A percentile compares a stretch with the other conserved stretches of the same genome.
These are phyloP conservation scores for Acanthamoeba triangularis DNA, from an alignment of 208 protist species.

Conservation along the genomic window DNA sequence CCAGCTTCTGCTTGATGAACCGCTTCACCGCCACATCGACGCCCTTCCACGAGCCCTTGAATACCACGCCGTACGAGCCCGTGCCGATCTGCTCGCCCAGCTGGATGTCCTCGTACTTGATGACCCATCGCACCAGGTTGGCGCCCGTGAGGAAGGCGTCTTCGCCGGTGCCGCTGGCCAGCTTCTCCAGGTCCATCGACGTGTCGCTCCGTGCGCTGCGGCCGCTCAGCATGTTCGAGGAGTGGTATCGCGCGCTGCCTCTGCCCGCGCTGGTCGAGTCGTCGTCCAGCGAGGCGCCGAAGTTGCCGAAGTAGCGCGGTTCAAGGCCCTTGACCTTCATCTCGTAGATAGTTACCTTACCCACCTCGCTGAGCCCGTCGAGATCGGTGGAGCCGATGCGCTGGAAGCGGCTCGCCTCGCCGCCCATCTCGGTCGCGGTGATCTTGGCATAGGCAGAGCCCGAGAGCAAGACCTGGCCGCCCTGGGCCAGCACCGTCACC, in stretches of 20 bases:
- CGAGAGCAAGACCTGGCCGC: conserved; percentile 51
- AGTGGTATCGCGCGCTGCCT: background rate
- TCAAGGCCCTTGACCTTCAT: background rate
- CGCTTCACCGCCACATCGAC: conserved; percentile 73
- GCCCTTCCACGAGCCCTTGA: conserved; percentile 52
- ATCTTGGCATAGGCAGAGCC: background rate
- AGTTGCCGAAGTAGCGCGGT: conserved; percentile 26
- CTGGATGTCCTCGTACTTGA: conserved; percentile 57
- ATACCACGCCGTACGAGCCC: conserved; percentile 66
- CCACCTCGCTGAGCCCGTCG: background rate
- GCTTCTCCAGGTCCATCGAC: background rate
- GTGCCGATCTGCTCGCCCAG: conserved; percentile 50
- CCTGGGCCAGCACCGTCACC: conserved; percentile 54
- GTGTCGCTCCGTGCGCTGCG: background rate
- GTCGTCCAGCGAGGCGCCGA: background rate
- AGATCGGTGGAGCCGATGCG: background rate
- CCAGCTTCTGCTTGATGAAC: conserved; percentile 73
- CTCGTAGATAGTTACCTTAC: background rate
- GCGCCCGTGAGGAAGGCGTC: conserved; percentile 33
- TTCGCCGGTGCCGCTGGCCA: background rate
- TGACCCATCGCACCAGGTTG: conserved; percentile 39
- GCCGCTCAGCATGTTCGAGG: background rate
- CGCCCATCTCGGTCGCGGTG: background rate
- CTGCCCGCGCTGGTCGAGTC: background rate
- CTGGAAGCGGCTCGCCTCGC: background rate